Evolutionary conservation across 78 protist species (phyloP).

Genomic region (Speleostelium caveatum): DNA sequence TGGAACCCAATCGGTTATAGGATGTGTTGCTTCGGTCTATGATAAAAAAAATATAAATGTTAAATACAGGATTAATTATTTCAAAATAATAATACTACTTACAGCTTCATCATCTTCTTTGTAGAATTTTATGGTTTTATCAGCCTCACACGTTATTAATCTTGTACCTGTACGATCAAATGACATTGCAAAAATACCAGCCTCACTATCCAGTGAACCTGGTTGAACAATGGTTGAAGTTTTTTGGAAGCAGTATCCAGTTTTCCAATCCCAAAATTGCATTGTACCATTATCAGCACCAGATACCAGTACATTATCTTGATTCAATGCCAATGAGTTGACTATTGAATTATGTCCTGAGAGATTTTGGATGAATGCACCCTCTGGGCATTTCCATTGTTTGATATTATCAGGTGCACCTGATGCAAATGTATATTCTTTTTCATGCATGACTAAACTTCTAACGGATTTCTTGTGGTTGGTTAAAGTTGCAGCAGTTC

Average conservation of each 20-base stretch:
- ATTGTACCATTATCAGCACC: conserved; percentile 96
- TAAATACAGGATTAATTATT: too few relatives aligned
- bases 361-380: conserved; percentile 94
- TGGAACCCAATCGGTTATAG: too few relatives aligned
- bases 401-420: conserved; percentile 97
- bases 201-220: conserved; percentile 86
- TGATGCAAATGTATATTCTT: conserved; percentile 94
- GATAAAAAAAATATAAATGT: too few relatives aligned
- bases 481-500: conserved; percentile 86
- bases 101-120: conserved; percentile 85
- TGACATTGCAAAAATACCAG: conserved; percentile 88
- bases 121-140: conserved; percentile 97
- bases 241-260: conserved; percentile 96
- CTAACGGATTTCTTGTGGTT: conserved; percentile 98
- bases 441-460: conserved; percentile 88
- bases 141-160: conserved; percentile 97
- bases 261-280: conserved; percentile 96
- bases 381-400: conserved; percentile 97
- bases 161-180: conserved; percentile 97
- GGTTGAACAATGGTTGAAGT: conserved; percentile 88
- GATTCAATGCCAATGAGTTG: conserved; percentile 91
- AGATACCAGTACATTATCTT: conserved; percentile 88
- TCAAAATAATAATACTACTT: too few relatives aligned
- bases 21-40: too few relatives aligned
- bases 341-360: conserved; percentile 92